Base-by-base conservation (phyloP, 108 stramenopile species). In the Chaetoceros muelleri region DNA sequence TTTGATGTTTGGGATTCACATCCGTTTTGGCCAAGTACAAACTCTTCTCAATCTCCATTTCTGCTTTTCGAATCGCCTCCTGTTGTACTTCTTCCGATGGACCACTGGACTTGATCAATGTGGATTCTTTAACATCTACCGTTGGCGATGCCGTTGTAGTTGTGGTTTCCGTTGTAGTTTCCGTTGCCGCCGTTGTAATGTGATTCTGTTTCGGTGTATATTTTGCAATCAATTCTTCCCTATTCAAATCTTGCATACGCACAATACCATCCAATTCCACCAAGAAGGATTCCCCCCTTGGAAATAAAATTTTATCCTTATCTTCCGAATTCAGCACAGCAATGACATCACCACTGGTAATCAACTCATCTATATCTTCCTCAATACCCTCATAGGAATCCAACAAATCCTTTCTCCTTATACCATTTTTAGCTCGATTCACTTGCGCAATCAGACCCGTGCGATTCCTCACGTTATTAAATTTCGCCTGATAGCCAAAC, bases 231-330 rank as follows among this genome's bases (percentile, higher is more conserved):
- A 40, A 13, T 40, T 40, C 13, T 13, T 40, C 34, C 34, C 5
- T 10, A 13, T 40, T 13, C 13, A 40, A 47, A 47, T 47, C 26
- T 28, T 52, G 50, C 1, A 78, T 34, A 21, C 44, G 59, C 16
- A 90, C 71, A 31, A 80, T 70, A 21, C 89, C 89, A 69, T 90
- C 89, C 57, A 90, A 47, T 57, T 90, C 89, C 18, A 90, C 89
- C 26, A 90, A 58, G 53, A 85, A 90, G 2, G 63, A 46, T 48
- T 90, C 89, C 0, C 89, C 89, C 34, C 89, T 65, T 1, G 89
- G 83, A 61, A 90, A 90, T 31, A 90, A 59, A 46, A 85, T 67
- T 46, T 67, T 71, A 47, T 82, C 81, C 58, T 79, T 84, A 44
- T 82, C 83, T 52, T 90, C 89, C 1, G 80, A 60, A 70, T 84